Base-by-base conservation (phyloP, 2,329 filamentous ascomycete genomes). In the Penicillium sp. region DNA sequence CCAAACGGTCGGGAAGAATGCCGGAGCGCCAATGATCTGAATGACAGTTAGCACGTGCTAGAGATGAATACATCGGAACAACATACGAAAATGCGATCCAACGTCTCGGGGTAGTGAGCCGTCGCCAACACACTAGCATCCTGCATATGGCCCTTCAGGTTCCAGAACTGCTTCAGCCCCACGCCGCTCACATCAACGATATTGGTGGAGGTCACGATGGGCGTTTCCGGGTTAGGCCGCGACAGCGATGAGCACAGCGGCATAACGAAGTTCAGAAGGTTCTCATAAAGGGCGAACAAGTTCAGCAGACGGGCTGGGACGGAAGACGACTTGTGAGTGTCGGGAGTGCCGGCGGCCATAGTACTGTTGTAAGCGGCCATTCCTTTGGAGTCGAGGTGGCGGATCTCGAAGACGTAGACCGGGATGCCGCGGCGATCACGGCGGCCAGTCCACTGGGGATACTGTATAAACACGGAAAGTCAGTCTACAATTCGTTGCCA, bases 111-210 rank as follows among this genome's bases (percentile, higher is more conserved):
- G 69, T 96, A 97, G 74, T 96, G 89, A 5, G 92, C 90, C 3
- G 92, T 96, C 5, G 92, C 92, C 48, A 96, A 79, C 53, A 86
- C 83, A 66, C 88, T 92, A 2, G 92, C 92, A 65, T 91, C 88
- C 75, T 96, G 92, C 91, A 97, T 95, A 72, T 96, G 92, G 22
- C 76, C 77, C 78, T 95, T 94, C 56, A 97, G 74, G 73, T 95
- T 95, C 92, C 92, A 96, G 71, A 96, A 96, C 76, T 95, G 91
- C 76, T 89, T 90, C 70, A 97, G 72, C 5, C 90, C 90, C 24
- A 96, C 92, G 13, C 87, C 86, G 14, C 85, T 88, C 57, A 97
- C 90, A 70, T 97, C 92, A 51, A 96, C 91, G 63, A 97, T 95
- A 74, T 96, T 96, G 63, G 89, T 96, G 66, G 88, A 92, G 63